Conservation (phyloP, 441 rosid genomes). For the Kokia cookei region DNA sequence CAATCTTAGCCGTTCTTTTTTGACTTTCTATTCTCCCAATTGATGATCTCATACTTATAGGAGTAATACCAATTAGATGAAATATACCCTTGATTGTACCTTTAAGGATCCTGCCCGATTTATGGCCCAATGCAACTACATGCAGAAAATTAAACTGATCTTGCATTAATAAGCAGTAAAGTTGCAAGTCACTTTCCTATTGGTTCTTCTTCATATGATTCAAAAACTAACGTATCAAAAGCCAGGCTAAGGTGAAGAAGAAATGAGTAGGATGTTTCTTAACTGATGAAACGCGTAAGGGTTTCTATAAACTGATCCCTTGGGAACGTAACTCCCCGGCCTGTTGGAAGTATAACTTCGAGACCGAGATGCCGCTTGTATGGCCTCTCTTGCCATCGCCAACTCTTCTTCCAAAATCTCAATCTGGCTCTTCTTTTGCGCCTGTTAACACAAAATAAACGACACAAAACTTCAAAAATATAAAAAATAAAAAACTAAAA, state of each 20-base stretch:
- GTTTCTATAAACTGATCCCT: constrained; percentile 59
- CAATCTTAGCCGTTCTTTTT: background rate
- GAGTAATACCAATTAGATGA: background rate
- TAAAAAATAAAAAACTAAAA: background rate
- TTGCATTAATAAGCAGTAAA: background rate
- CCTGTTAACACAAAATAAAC: background rate
- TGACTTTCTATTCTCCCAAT: background rate
- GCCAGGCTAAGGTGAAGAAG: background rate
- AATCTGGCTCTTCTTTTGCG: background rate
- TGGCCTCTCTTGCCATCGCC: background rate
- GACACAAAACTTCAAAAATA: background rate
- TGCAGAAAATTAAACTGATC: background rate
- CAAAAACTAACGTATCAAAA: background rate
- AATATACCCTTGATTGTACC: no score
- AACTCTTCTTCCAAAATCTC: background rate
- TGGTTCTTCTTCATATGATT: background rate
- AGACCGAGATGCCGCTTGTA: background rate
- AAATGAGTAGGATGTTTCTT: constrained; percentile 24
- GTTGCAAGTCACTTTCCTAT: background rate
- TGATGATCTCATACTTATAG: background rate
- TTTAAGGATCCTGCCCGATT: background rate
- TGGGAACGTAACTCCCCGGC: constrained; percentile 30
- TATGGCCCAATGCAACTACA: background rate
- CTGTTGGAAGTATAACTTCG: constrained; percentile 15
- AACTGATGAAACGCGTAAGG: constrained; percentile 79